Base-by-base conservation (phyloP, 495 filamentous ascomycete genomes). In the Xeromyces bisporus region DNA sequence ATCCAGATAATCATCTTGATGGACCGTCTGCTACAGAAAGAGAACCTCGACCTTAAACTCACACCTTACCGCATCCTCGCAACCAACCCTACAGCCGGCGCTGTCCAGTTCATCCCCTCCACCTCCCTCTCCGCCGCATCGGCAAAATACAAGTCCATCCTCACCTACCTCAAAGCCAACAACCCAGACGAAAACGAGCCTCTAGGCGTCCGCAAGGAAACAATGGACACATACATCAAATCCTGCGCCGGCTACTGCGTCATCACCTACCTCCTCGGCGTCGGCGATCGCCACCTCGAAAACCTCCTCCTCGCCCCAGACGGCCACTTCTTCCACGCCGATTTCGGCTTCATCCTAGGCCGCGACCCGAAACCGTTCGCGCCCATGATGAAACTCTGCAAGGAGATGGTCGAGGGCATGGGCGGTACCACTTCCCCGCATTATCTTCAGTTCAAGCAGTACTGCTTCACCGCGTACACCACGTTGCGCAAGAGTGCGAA, bases 361-460 rank as follows among this genome's bases (percentile, higher is more conserved):
- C 83, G 89, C 12, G 89, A 99, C 43, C 89, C 89, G 1, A 99
- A 99, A 42, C 89, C 89, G 2, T 94, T 96, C 45, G 85, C 89
- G 2, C 89, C 89, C 1, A 74, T 80, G 37, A 92, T 99, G 76
- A 99, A 99, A 44, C 71, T 99, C 13, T 82, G 79, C 54, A 83
- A 84, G 43, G 89, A 99, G 47, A 99, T 99, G 89, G 79, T 94
- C 9, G 89, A 96, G 43, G 87, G 85, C 32, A 94, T 99, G 89
- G 89, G 89, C 33, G 86, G 91, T 5, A 62, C 72, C 3, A 64
- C 65, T 16, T 80, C 76, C 15, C 69, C 76, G 11, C 72, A 92
- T 28, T 96, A 92, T 47, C 54, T 72, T 9, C 69, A 79, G 26
- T 99, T 96, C 55, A 84, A 86, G 46, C 77, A 84, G 42, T 91